These are phyloP conservation scores for Bauhinia variegata DNA, from an alignment of 306 rosid species.

Conservation along the genomic window DNA sequence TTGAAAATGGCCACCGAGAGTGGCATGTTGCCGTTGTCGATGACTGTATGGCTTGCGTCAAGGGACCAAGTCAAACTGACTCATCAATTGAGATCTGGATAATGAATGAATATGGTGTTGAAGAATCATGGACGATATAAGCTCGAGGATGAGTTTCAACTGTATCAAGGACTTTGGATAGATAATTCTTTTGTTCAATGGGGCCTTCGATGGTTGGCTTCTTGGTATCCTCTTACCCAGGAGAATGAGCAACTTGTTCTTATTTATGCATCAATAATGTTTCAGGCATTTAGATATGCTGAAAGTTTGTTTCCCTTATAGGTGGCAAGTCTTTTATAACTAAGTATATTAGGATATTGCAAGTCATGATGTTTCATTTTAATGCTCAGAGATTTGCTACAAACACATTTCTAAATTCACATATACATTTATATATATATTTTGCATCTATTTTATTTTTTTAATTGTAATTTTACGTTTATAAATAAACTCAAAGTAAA, in stretches of 20 bases:
- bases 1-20: neutral
- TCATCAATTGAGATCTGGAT: neutral
- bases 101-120: conserved; percentile 10
- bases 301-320: conserved; percentile 6
- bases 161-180: conserved; percentile 4
- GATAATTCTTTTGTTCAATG: neutral
- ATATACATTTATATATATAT: no score
- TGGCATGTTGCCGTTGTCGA: neutral
- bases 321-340: no score
- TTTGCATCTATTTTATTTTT: no score
- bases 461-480: no score
- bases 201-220: neutral
- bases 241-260: neutral
- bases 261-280: neutral
- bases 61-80: neutral
- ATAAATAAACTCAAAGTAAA: no score
- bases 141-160: neutral
- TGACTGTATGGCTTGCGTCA: neutral
- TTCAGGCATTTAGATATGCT: conserved; percentile 10
- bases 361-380: no score
- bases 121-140: neutral
- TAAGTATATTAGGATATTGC: no score
- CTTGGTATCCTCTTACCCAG: neutral
- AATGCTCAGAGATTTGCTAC: no score
- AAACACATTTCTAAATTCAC: no score